Evolutionary conservation across 768 basidiomycete species (phyloP).

Genomic region (Psilocybe tampanensis): DNA sequence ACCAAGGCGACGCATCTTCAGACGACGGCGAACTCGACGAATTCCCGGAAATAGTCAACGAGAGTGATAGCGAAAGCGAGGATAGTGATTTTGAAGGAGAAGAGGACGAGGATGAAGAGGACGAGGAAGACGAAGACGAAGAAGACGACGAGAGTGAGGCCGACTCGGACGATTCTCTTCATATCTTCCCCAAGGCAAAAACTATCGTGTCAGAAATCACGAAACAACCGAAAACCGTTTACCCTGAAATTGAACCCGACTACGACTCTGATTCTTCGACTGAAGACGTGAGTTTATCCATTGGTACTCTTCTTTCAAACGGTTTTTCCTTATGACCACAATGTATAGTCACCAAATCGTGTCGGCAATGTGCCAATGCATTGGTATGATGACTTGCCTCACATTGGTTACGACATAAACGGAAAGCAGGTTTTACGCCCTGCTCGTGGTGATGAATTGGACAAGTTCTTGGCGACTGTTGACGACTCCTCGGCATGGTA

Average conservation of each 20-base stretch:
- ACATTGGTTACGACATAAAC: constrained; percentile 94
- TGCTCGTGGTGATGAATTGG: constrained; percentile 93
- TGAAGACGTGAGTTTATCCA: constrained; percentile 68
- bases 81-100: constrained; percentile 39
- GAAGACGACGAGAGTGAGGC: constrained; percentile 38
- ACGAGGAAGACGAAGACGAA: constrained; percentile 39
- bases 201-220: constrained; percentile 79
- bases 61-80: constrained; percentile 58
- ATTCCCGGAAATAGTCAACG: constrained; percentile 69
- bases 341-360: constrained; percentile 84
- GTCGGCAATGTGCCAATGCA: constrained; percentile 95
- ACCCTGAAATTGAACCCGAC: constrained; percentile 87
- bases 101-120: constrained; percentile 41
- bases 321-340: constrained; percentile 8
- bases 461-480: constrained; percentile 92
- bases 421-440: constrained; percentile 94
- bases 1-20: constrained; percentile 43
- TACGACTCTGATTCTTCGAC: constrained; percentile 93
- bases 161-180: constrained; percentile 48
- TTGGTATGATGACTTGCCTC: constrained; percentile 99
- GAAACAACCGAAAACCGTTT: constrained; percentile 80
- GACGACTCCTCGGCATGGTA: constrained; percentile 92
- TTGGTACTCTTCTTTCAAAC: no score
- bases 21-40: constrained; percentile 68
- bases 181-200: constrained; percentile 66